Evolutionary conservation across 2,329 filamentous ascomycete species (phyloP), one percentile per base, ranked within the genome.

Genomic region (Elsinoe arachidis): DNA sequence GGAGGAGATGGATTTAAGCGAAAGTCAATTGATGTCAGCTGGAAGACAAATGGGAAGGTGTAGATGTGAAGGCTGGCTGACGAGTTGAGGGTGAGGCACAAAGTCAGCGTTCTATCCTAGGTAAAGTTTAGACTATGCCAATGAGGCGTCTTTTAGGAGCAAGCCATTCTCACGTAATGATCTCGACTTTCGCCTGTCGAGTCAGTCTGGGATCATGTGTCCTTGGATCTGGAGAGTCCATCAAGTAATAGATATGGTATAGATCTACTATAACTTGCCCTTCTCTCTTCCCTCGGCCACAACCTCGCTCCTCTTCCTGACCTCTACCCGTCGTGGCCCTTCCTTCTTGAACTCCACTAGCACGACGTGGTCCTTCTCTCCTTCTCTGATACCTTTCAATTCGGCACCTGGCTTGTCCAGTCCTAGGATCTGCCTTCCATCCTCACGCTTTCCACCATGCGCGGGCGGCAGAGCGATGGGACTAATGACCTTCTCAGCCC

Each of bases 371-470:
- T 83, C 80, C 23, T 62, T 69, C 21, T 81, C 72, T 0, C 81
- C 82, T 60, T 64, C 73, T 62, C 78, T 73, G 3, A 70, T 74
- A 6, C 68, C 73, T 58, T 79, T 75, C 3, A 84, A 67, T 64
- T 85, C 82, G 37, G 73, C 73, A 0, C 82, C 82, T 1, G 81
- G 76, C 56, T 75, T 70, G 61, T 82, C 76, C 57, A 85, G 65
- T 11, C 71, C 74, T 53, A 85, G 65, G 17, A 83, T 76, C 14
- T 74, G 67, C 33, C 78, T 73, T 1, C 78, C 74, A 62, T 81
- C 80, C 14, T 72, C 70, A 55, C 57, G 68, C 67, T 70, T 59
- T 71, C 73, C 68, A 60, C 67, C 60, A 65, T 70, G 60, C 9
- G 64, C 57, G 1, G 65, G 63, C n/a, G 68, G 67, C 66, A 71